A percentile compares a stretch with the other conserved stretches of the same genome.
These are phyloP conservation scores for Nectriaceae sp. DNA, from an alignment of 2,329 filamentous ascomycete genomes.

Conservation along the genomic window DNA sequence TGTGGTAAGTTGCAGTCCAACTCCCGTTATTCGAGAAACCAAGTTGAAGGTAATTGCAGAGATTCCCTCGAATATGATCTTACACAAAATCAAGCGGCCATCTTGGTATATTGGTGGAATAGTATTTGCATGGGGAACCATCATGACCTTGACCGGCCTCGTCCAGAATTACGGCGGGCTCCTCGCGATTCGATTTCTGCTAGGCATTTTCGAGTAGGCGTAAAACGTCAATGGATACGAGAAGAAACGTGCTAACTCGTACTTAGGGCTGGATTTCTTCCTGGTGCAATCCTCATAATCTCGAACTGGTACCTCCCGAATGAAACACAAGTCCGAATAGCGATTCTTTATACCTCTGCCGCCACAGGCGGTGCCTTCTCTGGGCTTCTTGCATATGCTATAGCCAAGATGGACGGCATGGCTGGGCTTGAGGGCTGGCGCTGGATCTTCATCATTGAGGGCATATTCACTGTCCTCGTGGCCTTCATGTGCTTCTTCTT, in stretches of 20 bases:
- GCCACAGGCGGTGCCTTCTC: conserved; percentile 51
- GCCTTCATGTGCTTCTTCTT: conserved; percentile 45
- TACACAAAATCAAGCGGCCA: conserved; percentile 61
- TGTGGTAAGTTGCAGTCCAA: too few species aligned
- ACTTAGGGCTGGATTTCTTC: conserved; percentile 29
- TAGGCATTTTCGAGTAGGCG: conserved; percentile 34
- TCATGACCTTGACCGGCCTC: conserved; percentile 28
- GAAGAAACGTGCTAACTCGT: too few species aligned
- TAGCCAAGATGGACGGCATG: conserved; percentile 23
- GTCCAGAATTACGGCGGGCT: conserved; percentile 31
- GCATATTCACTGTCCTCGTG: conserved; percentile 49
- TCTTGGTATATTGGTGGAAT: conserved; percentile 66
- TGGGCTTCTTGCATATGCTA: conserved; percentile 20
- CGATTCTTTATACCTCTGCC: conserved; percentile 28
- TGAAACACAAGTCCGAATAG: conserved; percentile 26
- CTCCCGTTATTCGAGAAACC: too few species aligned
- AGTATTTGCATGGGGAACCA: conserved; percentile 51
- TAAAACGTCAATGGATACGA: too few species aligned
- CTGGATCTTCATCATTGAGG: conserved; percentile 59
- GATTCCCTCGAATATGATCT: conserved; percentile 61
- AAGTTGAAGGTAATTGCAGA: conserved; percentile 19
- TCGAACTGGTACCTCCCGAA: conserved; percentile 33
- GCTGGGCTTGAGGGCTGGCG: conserved; percentile 59
- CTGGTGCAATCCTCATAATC: conserved; percentile 30
- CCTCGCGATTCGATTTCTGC: conserved; percentile 26